Percentiles rank a stretch among this genome's conserved stretches.
These are phyloP conservation scores for Mimosa pudica DNA, from an alignment of 306 rosid species.

Conservation along the genomic window DNA sequence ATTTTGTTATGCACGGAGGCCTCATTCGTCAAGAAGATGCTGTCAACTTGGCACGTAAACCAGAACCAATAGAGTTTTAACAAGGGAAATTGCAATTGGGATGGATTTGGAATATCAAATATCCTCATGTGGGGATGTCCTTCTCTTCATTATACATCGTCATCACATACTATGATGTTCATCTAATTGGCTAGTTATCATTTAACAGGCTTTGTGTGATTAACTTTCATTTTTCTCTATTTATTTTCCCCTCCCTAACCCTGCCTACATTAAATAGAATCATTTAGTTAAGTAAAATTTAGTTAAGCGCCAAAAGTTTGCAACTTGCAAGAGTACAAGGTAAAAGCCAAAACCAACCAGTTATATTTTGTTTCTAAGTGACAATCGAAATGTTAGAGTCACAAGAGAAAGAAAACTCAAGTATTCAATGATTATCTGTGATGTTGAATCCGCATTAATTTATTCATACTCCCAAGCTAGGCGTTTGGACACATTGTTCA, in stretches of 20 bases:
- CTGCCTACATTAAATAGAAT: too few relatives aligned
- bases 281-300: too few relatives aligned
- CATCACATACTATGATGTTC: too few relatives aligned
- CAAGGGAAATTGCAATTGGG: background rate
- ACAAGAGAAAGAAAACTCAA: background rate
- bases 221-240: too few relatives aligned
- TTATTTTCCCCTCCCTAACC: too few relatives aligned
- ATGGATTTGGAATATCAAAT: slow-evolving; percentile 18
- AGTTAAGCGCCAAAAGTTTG: background rate
- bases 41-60: background rate
- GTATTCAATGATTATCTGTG: too few relatives aligned
- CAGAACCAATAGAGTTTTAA: background rate
- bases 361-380: background rate
- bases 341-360: background rate
- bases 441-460: too few relatives aligned
- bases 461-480: too few relatives aligned
- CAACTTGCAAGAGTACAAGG: background rate
- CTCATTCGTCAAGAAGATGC: background rate
- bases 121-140: background rate
- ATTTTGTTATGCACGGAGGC: background rate
- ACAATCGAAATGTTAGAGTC: background rate
- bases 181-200: too few relatives aligned
- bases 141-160: background rate
- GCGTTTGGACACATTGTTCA: too few relatives aligned
- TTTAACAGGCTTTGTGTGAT: too few relatives aligned